These are phyloP conservation scores for Chlamydomonas incerta DNA, from an alignment of 139 green algal species.

Conservation along the genomic window DNA sequence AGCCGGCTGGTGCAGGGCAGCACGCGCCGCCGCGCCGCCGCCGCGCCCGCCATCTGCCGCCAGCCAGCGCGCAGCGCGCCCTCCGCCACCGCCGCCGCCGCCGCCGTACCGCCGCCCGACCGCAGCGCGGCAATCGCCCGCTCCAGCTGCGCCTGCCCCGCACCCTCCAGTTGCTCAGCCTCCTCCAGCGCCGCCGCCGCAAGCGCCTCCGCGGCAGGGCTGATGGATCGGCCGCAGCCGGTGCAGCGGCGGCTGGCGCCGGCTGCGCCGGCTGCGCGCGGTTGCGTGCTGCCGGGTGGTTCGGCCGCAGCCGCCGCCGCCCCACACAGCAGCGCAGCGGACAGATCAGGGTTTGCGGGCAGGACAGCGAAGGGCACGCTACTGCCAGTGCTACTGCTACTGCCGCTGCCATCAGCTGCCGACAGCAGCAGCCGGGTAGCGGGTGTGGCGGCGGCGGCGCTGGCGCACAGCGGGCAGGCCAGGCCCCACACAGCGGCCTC, in stretches of 20 bases:
- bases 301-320: too few species aligned
- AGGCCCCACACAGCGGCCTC: constrained; percentile 38
- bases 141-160: not conserved
- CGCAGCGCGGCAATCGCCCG: not conserved
- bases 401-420: not conserved
- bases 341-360: not conserved
- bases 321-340: not conserved
- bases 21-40: not conserved
- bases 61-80: not conserved
- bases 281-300: too few species aligned
- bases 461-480: constrained; percentile 2
- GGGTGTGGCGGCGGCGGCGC: not conserved
- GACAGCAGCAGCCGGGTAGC: not conserved
- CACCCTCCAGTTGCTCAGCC: not conserved
- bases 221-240: not conserved
- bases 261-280: not conserved
- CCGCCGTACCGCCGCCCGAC: not conserved
- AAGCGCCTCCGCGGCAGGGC: not conserved
- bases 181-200: constrained; percentile 8
- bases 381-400: not conserved
- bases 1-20: constrained; percentile 14
- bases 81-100: not conserved
- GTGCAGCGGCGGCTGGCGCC: not conserved
- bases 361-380: too few species aligned
- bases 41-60: not conserved